phyloP scores from a whole-genome alignment of 2,329 filamentous ascomycete genomes.

The Fusarium guadeloupense region DNA sequence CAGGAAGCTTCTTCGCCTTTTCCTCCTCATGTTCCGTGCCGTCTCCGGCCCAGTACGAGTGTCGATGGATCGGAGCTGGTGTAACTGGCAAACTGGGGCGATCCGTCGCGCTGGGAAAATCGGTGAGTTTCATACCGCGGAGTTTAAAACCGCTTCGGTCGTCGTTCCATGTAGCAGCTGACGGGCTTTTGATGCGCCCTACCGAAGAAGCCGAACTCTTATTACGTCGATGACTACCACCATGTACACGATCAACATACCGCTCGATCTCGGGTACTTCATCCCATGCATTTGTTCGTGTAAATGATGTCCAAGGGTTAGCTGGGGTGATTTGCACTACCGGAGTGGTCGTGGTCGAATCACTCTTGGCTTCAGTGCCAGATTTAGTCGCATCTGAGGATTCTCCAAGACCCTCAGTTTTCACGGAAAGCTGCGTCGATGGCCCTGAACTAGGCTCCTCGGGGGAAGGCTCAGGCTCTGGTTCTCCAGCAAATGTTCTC shows the following conservation, averaged over 20 bases:
- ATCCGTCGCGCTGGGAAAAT: constrained; percentile 85
- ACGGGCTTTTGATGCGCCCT: constrained; percentile 32
- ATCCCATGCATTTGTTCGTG: constrained; percentile 91
- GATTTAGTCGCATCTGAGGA: constrained; percentile 49
- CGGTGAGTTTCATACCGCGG: constrained; percentile 74
- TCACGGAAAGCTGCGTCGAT: constrained; percentile 15
- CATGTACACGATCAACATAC: constrained; percentile 82
- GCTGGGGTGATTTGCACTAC: constrained; percentile 57
- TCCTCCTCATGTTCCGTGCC: constrained; percentile 55
- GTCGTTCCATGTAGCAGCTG: constrained; percentile 17
- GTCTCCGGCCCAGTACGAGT: constrained; percentile 71
- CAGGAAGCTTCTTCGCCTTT: constrained; percentile 70
- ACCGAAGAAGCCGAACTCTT: constrained; percentile 45
- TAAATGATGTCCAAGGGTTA: constrained; percentile 77
- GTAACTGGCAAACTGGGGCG: constrained; percentile 91
- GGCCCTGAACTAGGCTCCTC: not conserved
- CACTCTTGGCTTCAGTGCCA: constrained; percentile 46
- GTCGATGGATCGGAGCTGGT: constrained; percentile 78
- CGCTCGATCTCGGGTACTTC: constrained; percentile 86
- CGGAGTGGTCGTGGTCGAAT: constrained; percentile 59
- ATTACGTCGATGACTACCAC: constrained; percentile 66
- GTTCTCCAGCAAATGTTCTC: constrained; percentile 64
- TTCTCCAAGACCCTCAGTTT: constrained; percentile 43
- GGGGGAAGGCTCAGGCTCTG: not conserved
- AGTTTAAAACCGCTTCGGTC: constrained; percentile 16